Evolutionary conservation across 2,329 filamentous ascomycete species (phyloP).

Genomic region (Colletotrichum falcatum): DNA sequence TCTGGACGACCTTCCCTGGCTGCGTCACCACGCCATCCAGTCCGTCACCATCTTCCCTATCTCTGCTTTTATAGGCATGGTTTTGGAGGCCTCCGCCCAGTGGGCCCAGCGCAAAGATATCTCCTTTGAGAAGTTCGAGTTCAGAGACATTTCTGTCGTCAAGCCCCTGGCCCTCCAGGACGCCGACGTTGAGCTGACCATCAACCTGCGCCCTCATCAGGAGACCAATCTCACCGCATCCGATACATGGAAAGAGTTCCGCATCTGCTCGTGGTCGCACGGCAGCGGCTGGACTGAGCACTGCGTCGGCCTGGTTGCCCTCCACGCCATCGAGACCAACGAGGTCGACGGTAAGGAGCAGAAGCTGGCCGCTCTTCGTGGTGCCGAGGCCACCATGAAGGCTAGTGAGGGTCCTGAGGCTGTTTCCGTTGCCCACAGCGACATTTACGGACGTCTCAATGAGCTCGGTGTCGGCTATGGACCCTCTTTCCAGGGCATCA

Average conservation of each 20-base stretch:
- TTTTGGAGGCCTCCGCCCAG: slow-evolving; percentile 58
- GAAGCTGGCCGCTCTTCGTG: slow-evolving; percentile 44
- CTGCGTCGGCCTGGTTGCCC: slow-evolving; percentile 64
- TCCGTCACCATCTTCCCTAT: slow-evolving; percentile 67
- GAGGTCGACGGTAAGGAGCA: slow-evolving; percentile 54
- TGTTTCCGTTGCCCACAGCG: slow-evolving; percentile 40
- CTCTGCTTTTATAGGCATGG: slow-evolving; percentile 65
- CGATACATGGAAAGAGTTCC: slow-evolving; percentile 66
- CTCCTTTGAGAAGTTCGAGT: slow-evolving; percentile 56
- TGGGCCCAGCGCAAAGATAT: slow-evolving; percentile 44
- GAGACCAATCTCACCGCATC: slow-evolving; percentile 57
- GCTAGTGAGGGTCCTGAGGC: slow-evolving; percentile 47
- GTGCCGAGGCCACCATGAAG: slow-evolving; percentile 48
- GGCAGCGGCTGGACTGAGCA: slow-evolving; percentile 69
- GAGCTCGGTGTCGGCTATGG: slow-evolving; percentile 64
- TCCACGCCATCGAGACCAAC: slow-evolving; percentile 52
- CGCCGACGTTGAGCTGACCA: slow-evolving; percentile 63
- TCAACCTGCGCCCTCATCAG: slow-evolving; percentile 56
- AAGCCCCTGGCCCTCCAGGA: slow-evolving; percentile 62
- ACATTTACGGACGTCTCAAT: slow-evolving; percentile 60
- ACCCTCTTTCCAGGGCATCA: slow-evolving; percentile 62
- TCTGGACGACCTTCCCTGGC: slow-evolving; percentile 65
- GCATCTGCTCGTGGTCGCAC: slow-evolving; percentile 65
- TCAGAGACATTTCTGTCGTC: slow-evolving; percentile 60
- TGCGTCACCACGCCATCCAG: slow-evolving; percentile 69